Percentiles rank a stretch among this genome's conserved stretches.
Conservation (phyloP, 768 basidiomycete genomes). For the Hemileccinum impolitum region DNA sequence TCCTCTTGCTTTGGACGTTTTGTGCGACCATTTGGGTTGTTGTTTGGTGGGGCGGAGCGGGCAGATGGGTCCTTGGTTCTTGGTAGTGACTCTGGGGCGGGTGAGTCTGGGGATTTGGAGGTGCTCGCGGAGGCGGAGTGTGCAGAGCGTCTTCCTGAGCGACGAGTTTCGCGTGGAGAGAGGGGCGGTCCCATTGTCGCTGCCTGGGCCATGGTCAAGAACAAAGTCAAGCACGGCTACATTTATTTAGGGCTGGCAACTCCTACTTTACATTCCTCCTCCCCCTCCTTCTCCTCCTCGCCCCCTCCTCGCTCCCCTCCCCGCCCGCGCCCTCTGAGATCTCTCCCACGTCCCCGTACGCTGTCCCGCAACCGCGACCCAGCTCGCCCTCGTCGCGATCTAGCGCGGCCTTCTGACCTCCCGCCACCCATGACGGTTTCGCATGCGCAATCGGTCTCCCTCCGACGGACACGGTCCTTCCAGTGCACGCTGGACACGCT, state of each 20-base stretch:
- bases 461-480: neutral
- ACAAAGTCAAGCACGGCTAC: slow-evolving; percentile 14
- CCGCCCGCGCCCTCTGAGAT: neutral
- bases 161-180: slow-evolving; percentile 73
- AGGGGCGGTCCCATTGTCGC: slow-evolving; percentile 74
- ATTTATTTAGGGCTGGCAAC: slow-evolving; percentile 38
- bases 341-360: neutral
- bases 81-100: slow-evolving; percentile 44
- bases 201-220: slow-evolving; percentile 54
- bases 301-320: neutral
- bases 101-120: slow-evolving; percentile 74
- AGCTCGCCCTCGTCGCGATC: slow-evolving; percentile 16
- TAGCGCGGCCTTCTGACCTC: neutral
- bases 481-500: slow-evolving; percentile 5
- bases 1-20: slow-evolving; percentile 77
- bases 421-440: neutral
- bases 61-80: slow-evolving; percentile 41
- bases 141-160: slow-evolving; percentile 70
- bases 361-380: neutral
- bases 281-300: neutral
- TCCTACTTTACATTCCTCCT: slow-evolving; percentile 9
- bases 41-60: slow-evolving; percentile 38
- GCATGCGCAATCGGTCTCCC: slow-evolving; percentile 2
- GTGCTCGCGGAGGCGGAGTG: slow-evolving; percentile 64
- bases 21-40: slow-evolving; percentile 39